Evolutionary conservation across 1,284 basidiomycete genomes (phyloP), one percentile per base, ranked within the genome.

Genomic region (Apiotrichum akiyoshidainum): DNA sequence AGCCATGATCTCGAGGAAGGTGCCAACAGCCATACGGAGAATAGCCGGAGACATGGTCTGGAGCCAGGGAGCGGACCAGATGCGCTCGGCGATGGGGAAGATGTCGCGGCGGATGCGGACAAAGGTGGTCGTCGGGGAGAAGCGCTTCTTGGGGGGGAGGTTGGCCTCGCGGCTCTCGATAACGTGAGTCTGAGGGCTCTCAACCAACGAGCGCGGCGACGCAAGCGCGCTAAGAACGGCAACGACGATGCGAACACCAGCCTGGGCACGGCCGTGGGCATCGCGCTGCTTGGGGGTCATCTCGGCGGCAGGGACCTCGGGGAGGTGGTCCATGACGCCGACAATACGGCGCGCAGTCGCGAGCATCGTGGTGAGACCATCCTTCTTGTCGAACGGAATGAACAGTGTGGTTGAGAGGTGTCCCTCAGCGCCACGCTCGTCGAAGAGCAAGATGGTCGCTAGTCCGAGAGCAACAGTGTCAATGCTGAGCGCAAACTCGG

Each of bases 1-100:
- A 59, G 86, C 86, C 58, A 90, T 83, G 48, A 98, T 83, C 72
- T 90, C 87, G 55, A 97, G 81, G 46, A 95, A 83, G 14, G 86
- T 85, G 55, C 88, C 85, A 9, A 92, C 86, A 49, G 92, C 83
- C 48, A 85, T 82, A 77, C 87, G 83, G 80, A 87, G 86, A 58
- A 92, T 81, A 47, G 84, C 83, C 14, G 88, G 79, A 1, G 91
- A 90, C 0, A 87, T 84, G 1, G 84, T 81, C 8, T 84, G 78
- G 0, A 99, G 81, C 94, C 95, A 99, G 1, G 83, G 72, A 6
- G 92, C 85, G 60, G 87, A 83, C 93, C 94, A 99, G 14, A 93
- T 81, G 10, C 82, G 81, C 31, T 80, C 80, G 7, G 92, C 72
- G 12, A 89, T 71, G 1, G 92, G 88, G 26, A 93, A 78, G 33